Conservation (phyloP, 345 rosid genomes). For the Anacardium occidentale region DNA sequence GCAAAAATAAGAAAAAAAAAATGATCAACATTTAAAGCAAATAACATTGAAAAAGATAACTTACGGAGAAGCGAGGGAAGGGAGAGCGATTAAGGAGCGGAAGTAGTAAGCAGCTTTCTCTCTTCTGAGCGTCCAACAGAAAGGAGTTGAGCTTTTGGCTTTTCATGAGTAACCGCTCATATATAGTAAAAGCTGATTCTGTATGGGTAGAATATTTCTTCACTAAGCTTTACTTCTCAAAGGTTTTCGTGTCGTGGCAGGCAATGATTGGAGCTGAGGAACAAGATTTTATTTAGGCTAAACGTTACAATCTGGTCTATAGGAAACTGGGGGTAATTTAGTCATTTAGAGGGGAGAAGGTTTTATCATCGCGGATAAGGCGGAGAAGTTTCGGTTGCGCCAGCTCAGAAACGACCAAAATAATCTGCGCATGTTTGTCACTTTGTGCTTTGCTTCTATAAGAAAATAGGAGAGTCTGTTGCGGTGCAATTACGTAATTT, state of each 20-base stretch:
- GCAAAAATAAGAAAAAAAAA: background rate
- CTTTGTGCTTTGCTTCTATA: too few species aligned
- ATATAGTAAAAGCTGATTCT: background rate
- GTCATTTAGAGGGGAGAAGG: conserved; percentile 15
- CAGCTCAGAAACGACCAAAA: too few species aligned
- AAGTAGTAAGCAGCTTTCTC: conserved; percentile 12
- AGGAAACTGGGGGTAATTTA: conserved; percentile 17
- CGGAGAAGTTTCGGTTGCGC: conserved; percentile 23
- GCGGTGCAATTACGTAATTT: too few species aligned
- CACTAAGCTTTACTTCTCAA: conserved; percentile 1
- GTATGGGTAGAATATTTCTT: background rate
- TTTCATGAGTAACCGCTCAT: conserved; percentile 43
- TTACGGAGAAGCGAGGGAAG: conserved; percentile 2
- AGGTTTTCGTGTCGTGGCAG: background rate
- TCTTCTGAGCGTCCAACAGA: conserved; percentile 25
- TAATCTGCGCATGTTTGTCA: too few species aligned
- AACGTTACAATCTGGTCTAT: too few species aligned
- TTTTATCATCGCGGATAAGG: conserved; percentile 14
- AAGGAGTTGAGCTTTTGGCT: conserved; percentile 35
- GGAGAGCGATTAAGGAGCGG: background rate
- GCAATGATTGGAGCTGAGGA: background rate
- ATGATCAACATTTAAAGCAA: background rate
- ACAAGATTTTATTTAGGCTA: too few species aligned
- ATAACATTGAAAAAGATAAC: background rate
- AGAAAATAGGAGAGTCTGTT: background rate